These are phyloP conservation scores for Chlamydomonas applanata DNA, from an alignment of 139 green algal genomes.

Conservation along the genomic window DNA sequence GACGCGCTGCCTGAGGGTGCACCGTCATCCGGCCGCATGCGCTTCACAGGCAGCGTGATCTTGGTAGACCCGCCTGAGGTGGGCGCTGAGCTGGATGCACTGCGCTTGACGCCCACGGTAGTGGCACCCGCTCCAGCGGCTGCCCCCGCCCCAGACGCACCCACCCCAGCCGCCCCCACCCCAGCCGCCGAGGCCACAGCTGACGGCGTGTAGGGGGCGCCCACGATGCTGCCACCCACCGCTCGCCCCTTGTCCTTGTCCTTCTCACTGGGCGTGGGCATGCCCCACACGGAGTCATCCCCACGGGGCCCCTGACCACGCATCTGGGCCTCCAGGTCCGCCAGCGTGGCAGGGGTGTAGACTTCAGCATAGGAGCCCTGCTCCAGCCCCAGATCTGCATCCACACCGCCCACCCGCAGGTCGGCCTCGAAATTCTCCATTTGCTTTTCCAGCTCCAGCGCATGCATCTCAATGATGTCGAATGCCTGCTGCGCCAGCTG, in stretches of 20 bases:
- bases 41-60: neutral
- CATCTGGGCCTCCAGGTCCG: neutral
- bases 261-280: neutral
- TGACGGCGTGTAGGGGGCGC: neutral
- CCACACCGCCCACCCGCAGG: constrained; percentile 16
- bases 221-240: neutral
- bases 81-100: no score
- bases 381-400: neutral
- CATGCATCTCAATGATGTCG: constrained; percentile 70
- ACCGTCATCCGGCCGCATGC: neutral
- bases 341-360: neutral
- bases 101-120: neutral
- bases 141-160: neutral
- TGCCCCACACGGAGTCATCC: no score
- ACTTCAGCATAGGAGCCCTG: no score
- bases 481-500: constrained; percentile 56
- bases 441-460: constrained; percentile 56
- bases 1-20: neutral
- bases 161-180: neutral
- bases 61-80: neutral
- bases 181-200: neutral
- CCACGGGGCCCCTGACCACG: no score
- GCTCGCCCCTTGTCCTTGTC: neutral
- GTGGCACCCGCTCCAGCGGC: neutral
- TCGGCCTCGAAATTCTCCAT: constrained; percentile 57